phyloP scores from a whole-genome alignment of 805 yeast genomes.

The Nakazawaea molendinolei region DNA sequence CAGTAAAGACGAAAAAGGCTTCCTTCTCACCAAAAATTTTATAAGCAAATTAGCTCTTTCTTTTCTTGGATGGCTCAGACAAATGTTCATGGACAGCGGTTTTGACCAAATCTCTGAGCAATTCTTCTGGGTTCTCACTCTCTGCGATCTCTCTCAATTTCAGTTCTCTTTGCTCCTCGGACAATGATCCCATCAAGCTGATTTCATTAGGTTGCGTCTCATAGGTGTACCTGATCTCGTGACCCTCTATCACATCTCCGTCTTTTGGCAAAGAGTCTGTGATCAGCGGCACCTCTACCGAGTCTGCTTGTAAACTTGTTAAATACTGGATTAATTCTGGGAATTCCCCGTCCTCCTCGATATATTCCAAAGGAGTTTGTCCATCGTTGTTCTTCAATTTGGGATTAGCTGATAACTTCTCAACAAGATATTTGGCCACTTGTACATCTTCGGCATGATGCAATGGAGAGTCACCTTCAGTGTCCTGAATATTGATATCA shows the following conservation, averaged over 20 bases:
- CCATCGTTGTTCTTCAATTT: slow-evolving; percentile 64
- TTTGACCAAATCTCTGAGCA: slow-evolving; percentile 59
- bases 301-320: slow-evolving; percentile 32
- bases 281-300: slow-evolving; percentile 13
- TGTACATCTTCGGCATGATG: slow-evolving; percentile 77
- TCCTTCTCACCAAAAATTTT: too few relatives aligned
- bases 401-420: slow-evolving; percentile 61
- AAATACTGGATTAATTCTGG: slow-evolving; percentile 72
- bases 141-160: slow-evolving; percentile 60
- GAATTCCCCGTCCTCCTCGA: slow-evolving; percentile 80
- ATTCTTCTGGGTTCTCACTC: slow-evolving; percentile 79
- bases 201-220: slow-evolving; percentile 41
- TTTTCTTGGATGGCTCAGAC: slow-evolving; percentile 38
- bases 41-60: too few relatives aligned
- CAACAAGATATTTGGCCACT: slow-evolving; percentile 62
- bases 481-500: slow-evolving; percentile 73
- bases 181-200: slow-evolving; percentile 17
- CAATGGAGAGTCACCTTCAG: slow-evolving; percentile 92
- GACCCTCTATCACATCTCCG: slow-evolving; percentile 32
- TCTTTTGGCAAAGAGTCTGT: slow-evolving; percentile 22
- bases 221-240: slow-evolving; percentile 52
- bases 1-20: too few relatives aligned
- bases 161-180: slow-evolving; percentile 44
- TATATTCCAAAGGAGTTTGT: slow-evolving; percentile 62
- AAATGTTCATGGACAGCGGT: slow-evolving; percentile 51